Conservation (phyloP, 2,329 filamentous ascomycete species). For the Nectriaceae sp. region DNA sequence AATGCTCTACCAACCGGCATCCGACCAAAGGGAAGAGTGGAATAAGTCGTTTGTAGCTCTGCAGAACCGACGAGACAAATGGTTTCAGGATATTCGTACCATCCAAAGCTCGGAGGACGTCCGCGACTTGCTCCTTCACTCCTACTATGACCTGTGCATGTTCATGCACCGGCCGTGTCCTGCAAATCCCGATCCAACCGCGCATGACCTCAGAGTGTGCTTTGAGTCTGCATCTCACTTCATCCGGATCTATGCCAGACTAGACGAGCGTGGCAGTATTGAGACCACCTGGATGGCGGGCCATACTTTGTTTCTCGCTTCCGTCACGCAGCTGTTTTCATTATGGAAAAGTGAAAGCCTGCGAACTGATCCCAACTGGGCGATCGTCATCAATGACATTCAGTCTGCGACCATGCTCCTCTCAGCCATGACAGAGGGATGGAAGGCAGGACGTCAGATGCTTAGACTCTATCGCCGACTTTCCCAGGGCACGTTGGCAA, state of each 20-base stretch:
- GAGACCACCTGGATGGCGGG: neutral
- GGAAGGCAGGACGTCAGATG: neutral
- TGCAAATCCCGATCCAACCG: neutral
- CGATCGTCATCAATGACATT: neutral
- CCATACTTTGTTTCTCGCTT: neutral
- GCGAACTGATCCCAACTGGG: neutral
- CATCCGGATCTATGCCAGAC: neutral
- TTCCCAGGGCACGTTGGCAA: neutral
- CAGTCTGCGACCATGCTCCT: neutral
- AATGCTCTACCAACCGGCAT: neutral
- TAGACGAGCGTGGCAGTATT: neutral
- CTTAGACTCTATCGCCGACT: neutral
- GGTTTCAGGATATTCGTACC: neutral
- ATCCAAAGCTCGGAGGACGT: neutral
- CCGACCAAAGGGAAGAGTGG: neutral
- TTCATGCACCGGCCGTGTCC: neutral
- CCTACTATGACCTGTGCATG: neutral
- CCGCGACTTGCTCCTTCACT: neutral
- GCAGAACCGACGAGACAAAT: neutral
- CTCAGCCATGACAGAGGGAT: neutral
- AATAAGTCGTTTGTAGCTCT: neutral
- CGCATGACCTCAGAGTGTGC: neutral
- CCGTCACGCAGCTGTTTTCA: neutral
- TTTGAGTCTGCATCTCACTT: neutral
- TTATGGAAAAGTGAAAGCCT: neutral